phyloP scores from a whole-genome alignment of 176 grass and related monocot species.

The Phragmites australis region DNA sequence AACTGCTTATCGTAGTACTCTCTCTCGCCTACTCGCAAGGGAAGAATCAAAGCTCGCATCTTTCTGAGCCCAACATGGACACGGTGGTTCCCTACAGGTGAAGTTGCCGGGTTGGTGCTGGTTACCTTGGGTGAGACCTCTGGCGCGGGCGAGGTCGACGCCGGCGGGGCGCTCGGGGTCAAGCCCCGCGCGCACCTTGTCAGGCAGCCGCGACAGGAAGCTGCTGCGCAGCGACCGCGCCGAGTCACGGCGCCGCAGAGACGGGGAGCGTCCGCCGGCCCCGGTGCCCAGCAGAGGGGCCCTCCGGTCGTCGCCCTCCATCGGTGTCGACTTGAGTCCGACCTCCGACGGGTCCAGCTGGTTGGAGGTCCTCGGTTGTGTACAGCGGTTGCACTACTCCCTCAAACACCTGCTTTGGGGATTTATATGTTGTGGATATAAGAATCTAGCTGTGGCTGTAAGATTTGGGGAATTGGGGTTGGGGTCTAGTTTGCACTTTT shows the following conservation, averaged over 20 bases:
- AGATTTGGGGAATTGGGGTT: neutral
- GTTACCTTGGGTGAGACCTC: constrained; percentile 70
- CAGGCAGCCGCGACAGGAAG: constrained; percentile 75
- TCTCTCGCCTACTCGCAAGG: constrained; percentile 49
- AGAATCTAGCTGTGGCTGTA: neutral
- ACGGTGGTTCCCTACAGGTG: neutral
- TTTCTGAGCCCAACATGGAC: neutral
- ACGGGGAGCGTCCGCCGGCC: constrained; percentile 12
- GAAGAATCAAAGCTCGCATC: neutral
- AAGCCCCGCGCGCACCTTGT: constrained; percentile 62
- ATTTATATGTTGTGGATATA: neutral
- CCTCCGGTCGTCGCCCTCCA: constrained; percentile 49
- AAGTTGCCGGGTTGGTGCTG: neutral
- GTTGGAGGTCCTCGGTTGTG: neutral
- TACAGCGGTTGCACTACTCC: neutral
- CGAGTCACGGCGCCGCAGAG: constrained; percentile 52
- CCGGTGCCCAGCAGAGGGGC: constrained; percentile 52
- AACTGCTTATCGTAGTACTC: constrained; percentile 84
- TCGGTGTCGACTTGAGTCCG: neutral
- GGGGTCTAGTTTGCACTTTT: neutral
- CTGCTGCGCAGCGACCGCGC: constrained; percentile 66
- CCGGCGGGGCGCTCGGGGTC: constrained; percentile 66
- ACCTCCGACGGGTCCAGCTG: neutral
- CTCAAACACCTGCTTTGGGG: neutral
- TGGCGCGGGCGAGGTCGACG: constrained; percentile 57